phyloP scores from a whole-genome alignment of 345 rosid species.

The Moricandia moricandioides region DNA sequence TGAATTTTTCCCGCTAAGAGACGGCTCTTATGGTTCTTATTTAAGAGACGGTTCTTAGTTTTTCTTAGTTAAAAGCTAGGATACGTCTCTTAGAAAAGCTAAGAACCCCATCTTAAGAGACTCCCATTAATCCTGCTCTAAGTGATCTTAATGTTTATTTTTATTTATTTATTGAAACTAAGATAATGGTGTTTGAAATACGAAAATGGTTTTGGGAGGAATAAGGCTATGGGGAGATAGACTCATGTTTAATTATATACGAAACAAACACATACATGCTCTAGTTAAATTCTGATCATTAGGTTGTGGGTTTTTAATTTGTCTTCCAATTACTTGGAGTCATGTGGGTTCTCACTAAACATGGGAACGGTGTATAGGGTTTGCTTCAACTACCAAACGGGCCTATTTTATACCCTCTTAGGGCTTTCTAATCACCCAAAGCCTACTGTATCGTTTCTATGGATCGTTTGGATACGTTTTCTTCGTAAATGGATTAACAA shows the following conservation, averaged over 20 bases:
- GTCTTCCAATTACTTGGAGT: background rate
- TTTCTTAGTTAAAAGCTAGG: too few relatives aligned
- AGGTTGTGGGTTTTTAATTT: background rate
- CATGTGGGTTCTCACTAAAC: background rate
- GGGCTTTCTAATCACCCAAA: background rate
- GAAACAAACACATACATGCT: background rate
- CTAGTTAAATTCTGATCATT: background rate
- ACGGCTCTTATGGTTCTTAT: too few relatives aligned
- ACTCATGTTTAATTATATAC: too few relatives aligned
- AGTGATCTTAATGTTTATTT: too few relatives aligned
- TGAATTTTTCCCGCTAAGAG: too few relatives aligned
- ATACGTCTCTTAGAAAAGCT: too few relatives aligned
- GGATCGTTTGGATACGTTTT: background rate
- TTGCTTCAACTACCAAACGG: background rate
- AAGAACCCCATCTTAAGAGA: too few relatives aligned
- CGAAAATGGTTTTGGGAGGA: background rate
- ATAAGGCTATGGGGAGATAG: background rate
- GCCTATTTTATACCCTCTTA: slow-evolving; percentile 9
- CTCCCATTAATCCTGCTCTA: too few relatives aligned
- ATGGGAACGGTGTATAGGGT: background rate
- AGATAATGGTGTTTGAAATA: too few relatives aligned
- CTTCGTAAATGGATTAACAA: background rate
- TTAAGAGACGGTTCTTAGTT: too few relatives aligned
- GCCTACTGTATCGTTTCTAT: background rate
- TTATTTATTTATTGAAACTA: too few relatives aligned